Conservation (phyloP, 495 filamentous ascomycete species). For the Daldinia bambusicola region DNA sequence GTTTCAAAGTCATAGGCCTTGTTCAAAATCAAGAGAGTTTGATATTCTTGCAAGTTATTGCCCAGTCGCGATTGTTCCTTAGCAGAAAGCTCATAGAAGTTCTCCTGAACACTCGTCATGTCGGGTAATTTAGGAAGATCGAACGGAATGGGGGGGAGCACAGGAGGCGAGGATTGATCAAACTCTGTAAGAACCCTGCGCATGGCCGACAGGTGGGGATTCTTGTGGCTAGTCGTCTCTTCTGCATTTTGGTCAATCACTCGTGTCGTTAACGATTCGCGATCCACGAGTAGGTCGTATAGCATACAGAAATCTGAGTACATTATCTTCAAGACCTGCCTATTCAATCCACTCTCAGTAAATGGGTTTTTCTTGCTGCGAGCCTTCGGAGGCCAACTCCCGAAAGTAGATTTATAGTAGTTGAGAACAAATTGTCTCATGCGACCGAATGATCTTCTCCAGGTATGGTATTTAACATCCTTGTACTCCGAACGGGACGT, state of each 20-base stretch:
- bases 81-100: constrained; percentile 67
- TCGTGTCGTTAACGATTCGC: constrained; percentile 66
- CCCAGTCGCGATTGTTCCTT: constrained; percentile 76
- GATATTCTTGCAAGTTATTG: constrained; percentile 77
- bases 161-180: constrained; percentile 85
- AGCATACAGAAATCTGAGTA: constrained; percentile 87
- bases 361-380: constrained; percentile 92
- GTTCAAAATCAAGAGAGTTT: constrained; percentile 76
- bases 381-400: constrained; percentile 94
- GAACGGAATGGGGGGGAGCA: constrained; percentile 90
- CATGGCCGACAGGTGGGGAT: constrained; percentile 62
- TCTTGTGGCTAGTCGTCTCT: constrained; percentile 49
- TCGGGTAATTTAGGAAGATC: constrained; percentile 83
- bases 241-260: constrained; percentile 63
- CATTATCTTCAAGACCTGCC: constrained; percentile 79
- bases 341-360: constrained; percentile 84
- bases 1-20: constrained; percentile 80
- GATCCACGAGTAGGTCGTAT: constrained; percentile 90
- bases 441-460: constrained; percentile 76
- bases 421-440: constrained; percentile 79
- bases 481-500: constrained; percentile 77
- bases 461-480: constrained; percentile 81
- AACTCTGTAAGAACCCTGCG: constrained; percentile 84
- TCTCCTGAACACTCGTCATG: constrained; percentile 68
- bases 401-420: constrained; percentile 85